Evolutionary conservation across 768 basidiomycete genomes (phyloP), one percentile per base, ranked within the genome.

Genomic region (Suillus fuscotomentosus): DNA sequence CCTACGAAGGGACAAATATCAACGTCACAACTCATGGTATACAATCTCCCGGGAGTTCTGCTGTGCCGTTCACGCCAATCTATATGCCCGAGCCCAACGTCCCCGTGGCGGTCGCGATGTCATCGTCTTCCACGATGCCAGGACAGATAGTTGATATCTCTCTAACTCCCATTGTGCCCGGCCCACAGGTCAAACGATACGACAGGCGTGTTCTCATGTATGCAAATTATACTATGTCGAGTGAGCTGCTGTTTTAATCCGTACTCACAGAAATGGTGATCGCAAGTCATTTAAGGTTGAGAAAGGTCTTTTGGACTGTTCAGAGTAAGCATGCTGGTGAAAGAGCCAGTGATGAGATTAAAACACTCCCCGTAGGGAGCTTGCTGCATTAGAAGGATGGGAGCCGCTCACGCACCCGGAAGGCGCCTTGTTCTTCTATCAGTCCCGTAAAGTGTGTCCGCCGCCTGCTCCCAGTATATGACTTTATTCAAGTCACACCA

Each of bases 401-500:
- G 48, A 48, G 48, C 22, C 48, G 22, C 48, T 48, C 22, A 48
- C 48, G 48, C 86, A 87, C 69, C 85, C 86, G 0, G 85, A 87
- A 73, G 87, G 87, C 4, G 79, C 79, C 14, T 75, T 80, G n/a
- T 87, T 86, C 68, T 87, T 84, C 64, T 80, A 76, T 66, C 75
- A 85, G 55, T 24, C 64, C 50, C 65, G 71, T 11, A 78, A 79
- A 71, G 86, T 84, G 50, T 0, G 75, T 60, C 36, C 9, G 2
- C 22, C n/a, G 2, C 14, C 22, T 6, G 14, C 47, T 48, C 22
- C 22, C 14, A 24, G 31, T 31, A 31, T 6, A 22, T 48, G 22
- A 3, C 48, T 48, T 14, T 11, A 48, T 13, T 24, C 48, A 24
- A 22, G 13, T 22, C 48, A 22, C 48, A 24, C 22, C 13, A 48